Percentiles rank a stretch among this genome's conserved stretches.
Evolutionary conservation across 1,284 basidiomycete species (phyloP).

Genomic region (Irpex rosettiformis): DNA sequence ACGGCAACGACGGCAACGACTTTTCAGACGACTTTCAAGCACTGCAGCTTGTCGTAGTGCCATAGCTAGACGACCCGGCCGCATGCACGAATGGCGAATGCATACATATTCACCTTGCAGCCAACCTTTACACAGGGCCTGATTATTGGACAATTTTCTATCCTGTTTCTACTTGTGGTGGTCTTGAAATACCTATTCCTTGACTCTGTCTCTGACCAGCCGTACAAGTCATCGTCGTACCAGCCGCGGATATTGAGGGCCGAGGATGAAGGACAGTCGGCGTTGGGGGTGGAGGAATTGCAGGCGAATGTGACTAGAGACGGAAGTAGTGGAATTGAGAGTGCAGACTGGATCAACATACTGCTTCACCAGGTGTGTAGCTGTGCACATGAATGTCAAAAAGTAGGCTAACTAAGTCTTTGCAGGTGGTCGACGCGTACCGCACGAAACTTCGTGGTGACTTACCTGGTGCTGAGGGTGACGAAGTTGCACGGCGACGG

Average conservation of each 20-base stretch:
- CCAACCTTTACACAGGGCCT: conserved; percentile 85
- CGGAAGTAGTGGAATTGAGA: conserved; percentile 37
- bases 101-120: conserved; percentile 67
- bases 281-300: conserved; percentile 3
- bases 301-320: neutral
- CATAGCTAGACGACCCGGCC: neutral
- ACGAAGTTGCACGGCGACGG: conserved; percentile 65
- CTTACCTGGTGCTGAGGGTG: conserved; percentile 57
- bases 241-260: conserved; percentile 47
- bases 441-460: conserved; percentile 66
- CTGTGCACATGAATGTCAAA: neutral
- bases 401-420: neutral
- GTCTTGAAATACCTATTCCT: conserved; percentile 82
- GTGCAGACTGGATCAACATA: conserved; percentile 74
- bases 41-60: neutral
- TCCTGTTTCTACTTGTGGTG: conserved; percentile 63
- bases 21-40: neutral
- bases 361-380: conserved; percentile 61
- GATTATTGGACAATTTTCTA: conserved; percentile 74
- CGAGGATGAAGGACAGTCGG: conserved; percentile 13
- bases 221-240: conserved; percentile 52
- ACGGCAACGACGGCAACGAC: neutral
- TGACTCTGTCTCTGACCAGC: conserved; percentile 53
- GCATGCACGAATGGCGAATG: conserved; percentile 44
- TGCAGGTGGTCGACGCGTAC: conserved; percentile 66